phyloP scores from a whole-genome alignment of 2,329 filamentous ascomycete species.

The Sphaerostilbella broomeana region DNA sequence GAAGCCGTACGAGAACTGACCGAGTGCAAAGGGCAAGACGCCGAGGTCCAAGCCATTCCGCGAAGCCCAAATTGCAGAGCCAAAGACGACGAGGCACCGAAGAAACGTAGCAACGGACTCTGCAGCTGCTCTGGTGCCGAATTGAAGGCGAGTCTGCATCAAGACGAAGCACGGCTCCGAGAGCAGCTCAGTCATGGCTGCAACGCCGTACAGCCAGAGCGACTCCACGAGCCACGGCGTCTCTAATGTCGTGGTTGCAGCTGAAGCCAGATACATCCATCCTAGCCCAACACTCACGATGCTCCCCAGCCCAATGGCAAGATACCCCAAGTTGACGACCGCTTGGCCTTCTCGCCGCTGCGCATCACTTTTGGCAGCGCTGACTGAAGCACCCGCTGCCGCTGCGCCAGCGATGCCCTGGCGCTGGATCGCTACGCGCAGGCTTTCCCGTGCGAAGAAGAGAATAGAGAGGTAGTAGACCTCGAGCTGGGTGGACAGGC shows the following conservation, averaged over 20 bases:
- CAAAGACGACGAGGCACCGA: slow-evolving; percentile 71
- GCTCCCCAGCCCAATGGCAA: slow-evolving; percentile 64
- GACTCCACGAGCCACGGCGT: slow-evolving; percentile 57
- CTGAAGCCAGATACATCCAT: slow-evolving; percentile 56
- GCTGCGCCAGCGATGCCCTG: slow-evolving; percentile 36
- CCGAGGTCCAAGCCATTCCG: slow-evolving; percentile 49
- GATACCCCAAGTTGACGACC: slow-evolving; percentile 81
- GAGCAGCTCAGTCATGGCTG: slow-evolving; percentile 65
- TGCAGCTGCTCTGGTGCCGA: slow-evolving; percentile 71
- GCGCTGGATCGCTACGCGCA: slow-evolving; percentile 86
- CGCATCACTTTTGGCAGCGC: slow-evolving; percentile 8
- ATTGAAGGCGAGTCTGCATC: slow-evolving; percentile 73
- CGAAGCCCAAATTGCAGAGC: slow-evolving; percentile 58
- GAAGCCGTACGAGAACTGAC: slow-evolving; percentile 70
- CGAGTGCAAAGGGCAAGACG: slow-evolving; percentile 81
- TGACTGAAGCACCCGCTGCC: no score
- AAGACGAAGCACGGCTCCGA: slow-evolving; percentile 87
- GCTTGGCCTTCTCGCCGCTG: slow-evolving; percentile 53
- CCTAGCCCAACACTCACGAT: slow-evolving; percentile 59
- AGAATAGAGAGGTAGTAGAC: slow-evolving; percentile 89
- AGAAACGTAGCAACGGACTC: slow-evolving; percentile 77
- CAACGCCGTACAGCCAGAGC: slow-evolving; percentile 48
- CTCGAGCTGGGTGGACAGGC: slow-evolving; percentile 82
- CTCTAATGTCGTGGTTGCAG: slow-evolving; percentile 39
- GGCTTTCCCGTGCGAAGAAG: slow-evolving; percentile 86